Base-by-base conservation (phyloP, 2,329 filamentous ascomycete species). In the Clonostachys rhizophaga region DNA sequence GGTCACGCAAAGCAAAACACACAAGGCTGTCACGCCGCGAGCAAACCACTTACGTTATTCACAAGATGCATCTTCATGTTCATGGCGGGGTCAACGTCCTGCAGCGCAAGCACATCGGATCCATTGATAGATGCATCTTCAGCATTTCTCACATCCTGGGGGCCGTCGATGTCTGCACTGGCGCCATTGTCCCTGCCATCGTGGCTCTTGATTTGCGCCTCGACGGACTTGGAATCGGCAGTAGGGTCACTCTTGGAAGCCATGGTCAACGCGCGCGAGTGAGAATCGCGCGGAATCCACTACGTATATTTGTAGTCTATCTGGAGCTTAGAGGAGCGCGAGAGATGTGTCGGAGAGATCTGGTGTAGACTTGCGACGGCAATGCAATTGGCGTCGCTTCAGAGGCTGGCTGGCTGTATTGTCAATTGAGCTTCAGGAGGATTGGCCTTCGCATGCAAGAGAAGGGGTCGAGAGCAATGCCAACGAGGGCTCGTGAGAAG, bases 41-140 rank as follows among this genome's bases (percentile, higher is more conserved):
- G 11, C n/a, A n/a, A 37, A 34, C 12, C 16, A 49, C 76, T 65
- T 55, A 81, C 81, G 61, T 87, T 77, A 58, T 87, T 88, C 50
- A 87, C 76, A 30, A 87, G 68, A 54, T 83, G 75, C 81, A 87
- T 87, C 61, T 87, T 87, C 39, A 75, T 75, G 54, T 79, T 79
- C 41, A 87, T 65, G 2, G 76, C 81, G 5, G 80, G 78, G 57
- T 87, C 83, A 30, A 79, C 64, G 55, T 79, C 72, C 60, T 85
- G 77, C 46, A 72, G 63, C 5, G 69, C 71, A 13, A 86, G 69
- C 20, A 86, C 63, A 54, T 86, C 82, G 47, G 68, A 60, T 42
- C 54, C 60, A 17, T 55, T 50, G 33, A 57, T 34, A 20, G 58
- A 62, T 14, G 53, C 51, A 37, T 45, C 53, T 34, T 56, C 54